Evolutionary conservation across 202 grass and related monocot species (phyloP), one percentile per base, ranked within the genome.

Genomic region (Elaeis oleifera): DNA sequence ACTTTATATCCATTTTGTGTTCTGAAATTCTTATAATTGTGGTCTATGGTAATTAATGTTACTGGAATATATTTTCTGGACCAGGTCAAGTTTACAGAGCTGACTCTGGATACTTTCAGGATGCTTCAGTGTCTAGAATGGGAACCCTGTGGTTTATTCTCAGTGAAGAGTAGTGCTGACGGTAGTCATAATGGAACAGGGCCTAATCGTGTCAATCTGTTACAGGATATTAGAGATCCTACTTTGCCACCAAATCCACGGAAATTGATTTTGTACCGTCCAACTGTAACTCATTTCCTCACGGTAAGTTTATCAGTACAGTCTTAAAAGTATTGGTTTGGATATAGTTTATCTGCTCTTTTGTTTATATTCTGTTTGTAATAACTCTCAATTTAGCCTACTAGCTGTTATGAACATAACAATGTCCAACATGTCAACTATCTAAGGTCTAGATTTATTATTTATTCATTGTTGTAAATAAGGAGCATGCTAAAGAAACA

Each of bases 111-210:
- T 65, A 74, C 79, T 63, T 96, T 90, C 56, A 90, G 90, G 82
- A 96, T 90, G 90, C 81, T 96, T 78, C 90, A 96, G 61, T 88
- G 84, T 69, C 76, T 96, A 19, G 91, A 96, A 75, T 96, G 91
- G 91, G 91, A 96, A 58, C 87, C 91, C 53, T 85, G 80, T 49
- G 91, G 91, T 68, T 83, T 81, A 26, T 96, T 96, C 73, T 83
- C 91, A 17, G 67, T 72, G 44, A 86, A 80, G 59, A 80, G 67
- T 78, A 65, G 70, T 58, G 78, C 78, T 73, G 76, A 58, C 22
- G 58, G 31, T 60, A 52, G 64, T 74, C 83, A 90, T 13, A 80
- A 65, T 80, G 86, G 83, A 58, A 68, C 78, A 4, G 87, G 91
- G 51, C 66, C 70, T 60, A 86, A 81, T 74, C 76, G 86, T 6